phyloP scores from a whole-genome alignment of 2,329 filamentous ascomycete species.

The Lojkania enalia region DNA sequence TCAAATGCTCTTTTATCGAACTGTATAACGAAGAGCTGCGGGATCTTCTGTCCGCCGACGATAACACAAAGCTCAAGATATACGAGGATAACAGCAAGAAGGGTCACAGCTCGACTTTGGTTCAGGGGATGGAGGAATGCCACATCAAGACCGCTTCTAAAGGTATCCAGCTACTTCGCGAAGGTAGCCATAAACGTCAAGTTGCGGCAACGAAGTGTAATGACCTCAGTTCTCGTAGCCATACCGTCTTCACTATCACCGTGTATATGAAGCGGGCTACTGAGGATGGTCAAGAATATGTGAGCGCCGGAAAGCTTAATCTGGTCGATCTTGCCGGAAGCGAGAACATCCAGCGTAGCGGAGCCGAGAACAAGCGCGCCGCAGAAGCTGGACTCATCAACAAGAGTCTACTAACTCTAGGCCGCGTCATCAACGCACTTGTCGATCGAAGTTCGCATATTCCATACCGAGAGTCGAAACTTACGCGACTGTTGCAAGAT shows the following conservation, averaged over 20 bases:
- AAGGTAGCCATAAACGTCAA: conserved; percentile 89
- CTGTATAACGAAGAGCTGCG: conserved; percentile 97
- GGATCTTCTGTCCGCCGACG: conserved; percentile 82
- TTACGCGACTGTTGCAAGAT: conserved; percentile 92
- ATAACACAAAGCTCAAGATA: conserved; percentile 86
- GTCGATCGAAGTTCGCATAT: conserved; percentile 91
- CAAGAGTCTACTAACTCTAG: conserved; percentile 92
- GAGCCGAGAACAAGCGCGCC: conserved; percentile 96
- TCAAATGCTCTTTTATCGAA: conserved; percentile 98
- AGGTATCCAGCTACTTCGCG: conserved; percentile 85
- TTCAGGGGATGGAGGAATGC: conserved; percentile 97
- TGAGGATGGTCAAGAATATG: conserved; percentile 84
- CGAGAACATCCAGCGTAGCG: conserved; percentile 95
- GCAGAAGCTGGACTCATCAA: conserved; percentile 96
- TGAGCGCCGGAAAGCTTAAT: conserved; percentile 92
- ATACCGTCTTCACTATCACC: conserved; percentile 96
- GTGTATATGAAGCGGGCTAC: conserved; percentile 81
- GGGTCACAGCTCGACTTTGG: conserved; percentile 80
- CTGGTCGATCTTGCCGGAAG: conserved; percentile 95
- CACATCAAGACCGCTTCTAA: conserved; percentile 84
- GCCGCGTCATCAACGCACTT: conserved; percentile 94
- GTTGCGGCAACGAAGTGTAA: conserved; percentile 99
- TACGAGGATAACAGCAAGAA: conserved; percentile 88
- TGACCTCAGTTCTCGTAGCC: conserved; percentile 93
- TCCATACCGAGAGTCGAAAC: conserved; percentile 90